Conservation (phyloP, 1,284 basidiomycete genomes). For the Cutaneotrichosporon arboriforme region DNA sequence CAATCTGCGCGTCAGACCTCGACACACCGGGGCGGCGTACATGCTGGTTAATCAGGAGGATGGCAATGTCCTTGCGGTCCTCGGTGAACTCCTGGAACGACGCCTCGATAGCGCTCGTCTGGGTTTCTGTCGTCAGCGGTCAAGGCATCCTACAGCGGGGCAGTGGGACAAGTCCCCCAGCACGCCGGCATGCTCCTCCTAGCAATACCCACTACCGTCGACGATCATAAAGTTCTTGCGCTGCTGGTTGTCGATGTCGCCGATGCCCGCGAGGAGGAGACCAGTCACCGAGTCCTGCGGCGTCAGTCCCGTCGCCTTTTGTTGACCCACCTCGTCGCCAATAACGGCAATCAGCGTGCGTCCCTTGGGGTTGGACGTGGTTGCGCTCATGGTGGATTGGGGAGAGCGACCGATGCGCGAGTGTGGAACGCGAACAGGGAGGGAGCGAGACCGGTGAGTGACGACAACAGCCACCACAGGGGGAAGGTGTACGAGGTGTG, state of each 20-base stretch:
- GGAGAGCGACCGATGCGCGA: too few relatives aligned
- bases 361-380: constrained; percentile 57
- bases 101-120: constrained; percentile 77
- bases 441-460: background rate
- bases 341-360: constrained; percentile 74
- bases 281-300: constrained; percentile 94
- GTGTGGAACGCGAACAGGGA: too few relatives aligned
- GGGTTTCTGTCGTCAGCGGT: constrained; percentile 63
- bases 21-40: constrained; percentile 51
- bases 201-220: constrained; percentile 64
- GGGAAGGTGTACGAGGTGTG: background rate
- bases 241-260: constrained; percentile 77
- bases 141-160: background rate
- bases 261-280: constrained; percentile 82
- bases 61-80: constrained; percentile 79
- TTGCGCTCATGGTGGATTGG: constrained; percentile 23
- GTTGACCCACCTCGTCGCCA: constrained; percentile 80
- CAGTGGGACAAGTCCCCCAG: too few relatives aligned
- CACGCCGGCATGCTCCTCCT: too few relatives aligned
- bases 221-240: constrained; percentile 96
- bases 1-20: constrained; percentile 59
- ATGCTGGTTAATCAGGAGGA: constrained; percentile 94
- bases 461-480: background rate
- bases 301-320: too few relatives aligned
- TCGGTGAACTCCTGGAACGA: constrained; percentile 88